These are phyloP conservation scores for Penicillium turbatum DNA, from an alignment of 495 filamentous ascomycete species.

Conservation along the genomic window DNA sequence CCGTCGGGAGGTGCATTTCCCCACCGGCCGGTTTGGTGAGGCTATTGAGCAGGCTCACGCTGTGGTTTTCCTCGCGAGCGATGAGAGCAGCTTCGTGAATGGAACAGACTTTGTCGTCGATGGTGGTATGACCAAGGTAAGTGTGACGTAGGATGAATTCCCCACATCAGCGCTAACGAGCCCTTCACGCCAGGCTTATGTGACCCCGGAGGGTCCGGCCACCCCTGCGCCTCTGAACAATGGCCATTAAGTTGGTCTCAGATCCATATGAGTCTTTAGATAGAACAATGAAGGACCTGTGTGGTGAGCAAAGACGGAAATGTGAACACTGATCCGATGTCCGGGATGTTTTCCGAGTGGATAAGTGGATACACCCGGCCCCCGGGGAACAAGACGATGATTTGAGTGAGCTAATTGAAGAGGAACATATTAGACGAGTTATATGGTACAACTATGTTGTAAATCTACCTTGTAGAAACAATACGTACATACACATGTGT, in stretches of 20 bases:
- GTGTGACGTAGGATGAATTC: constrained; percentile 8
- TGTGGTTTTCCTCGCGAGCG: constrained; percentile 88
- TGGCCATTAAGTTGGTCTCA: constrained; percentile 22
- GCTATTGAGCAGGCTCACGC: constrained; percentile 93
- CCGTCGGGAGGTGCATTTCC: constrained; percentile 91
- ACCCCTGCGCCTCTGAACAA: constrained; percentile 66
- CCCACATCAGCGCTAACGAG: constrained; percentile 11
- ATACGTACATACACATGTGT: no score
- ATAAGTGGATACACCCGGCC: not conserved
- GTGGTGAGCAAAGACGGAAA: no score
- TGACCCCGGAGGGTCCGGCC: constrained; percentile 81
- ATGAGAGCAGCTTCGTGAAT: constrained; percentile 92
- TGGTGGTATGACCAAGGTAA: constrained; percentile 83
- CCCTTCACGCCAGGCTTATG: constrained; percentile 65
- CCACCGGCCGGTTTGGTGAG: constrained; percentile 90
- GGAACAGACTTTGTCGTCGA: constrained; percentile 94
- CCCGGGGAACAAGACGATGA: not conserved
- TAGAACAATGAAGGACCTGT: no score
- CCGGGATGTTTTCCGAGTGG: not conserved
- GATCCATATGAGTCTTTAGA: no score
- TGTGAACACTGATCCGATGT: not conserved
- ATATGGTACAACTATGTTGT: no score
- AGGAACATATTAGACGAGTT: not conserved
- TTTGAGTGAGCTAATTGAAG: not conserved
- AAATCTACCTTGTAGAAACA: no score